These are phyloP conservation scores for Biscogniauxia sp. DNA, from an alignment of 2,329 filamentous ascomycete genomes.

Conservation along the genomic window DNA sequence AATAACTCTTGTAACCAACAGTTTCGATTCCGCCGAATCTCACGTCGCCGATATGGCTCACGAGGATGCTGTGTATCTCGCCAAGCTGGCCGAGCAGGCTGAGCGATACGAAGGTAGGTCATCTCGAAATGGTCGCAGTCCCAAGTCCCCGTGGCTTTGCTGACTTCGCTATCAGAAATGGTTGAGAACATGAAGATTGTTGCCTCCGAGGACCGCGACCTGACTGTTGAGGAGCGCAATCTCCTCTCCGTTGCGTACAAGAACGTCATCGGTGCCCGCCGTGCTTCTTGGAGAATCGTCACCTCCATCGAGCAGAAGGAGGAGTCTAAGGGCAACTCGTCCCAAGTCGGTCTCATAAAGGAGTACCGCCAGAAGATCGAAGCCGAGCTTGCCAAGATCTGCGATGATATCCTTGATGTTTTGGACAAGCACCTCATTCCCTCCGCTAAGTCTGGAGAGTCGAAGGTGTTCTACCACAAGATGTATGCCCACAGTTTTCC, in stretches of 20 bases:
- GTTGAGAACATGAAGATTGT: slow-evolving; percentile 99
- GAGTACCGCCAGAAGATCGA: slow-evolving; percentile 99
- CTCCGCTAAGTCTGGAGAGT: slow-evolving; percentile 92
- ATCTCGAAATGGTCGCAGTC: slow-evolving; percentile 7
- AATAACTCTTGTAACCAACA: slow-evolving; percentile 9
- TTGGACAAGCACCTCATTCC: slow-evolving; percentile 92
- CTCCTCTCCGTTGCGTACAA: slow-evolving; percentile 98
- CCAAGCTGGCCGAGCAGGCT: slow-evolving; percentile 99
- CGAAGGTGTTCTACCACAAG: slow-evolving; percentile 99
- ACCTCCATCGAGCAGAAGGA: slow-evolving; percentile 99
- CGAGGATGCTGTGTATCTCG: slow-evolving; percentile 98
- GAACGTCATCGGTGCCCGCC: slow-evolving; percentile 95
- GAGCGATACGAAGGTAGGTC: slow-evolving; percentile 97
- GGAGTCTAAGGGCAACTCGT: slow-evolving; percentile 96
- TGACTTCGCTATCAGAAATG: slow-evolving; percentile 68
- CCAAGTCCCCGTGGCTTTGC: slow-evolving; percentile 7
- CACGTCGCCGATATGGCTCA: slow-evolving; percentile 80
- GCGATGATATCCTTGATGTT: slow-evolving; percentile 93
- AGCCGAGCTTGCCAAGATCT: slow-evolving; percentile 93
- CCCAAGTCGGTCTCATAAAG: slow-evolving; percentile 88
- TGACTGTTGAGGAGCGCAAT: slow-evolving; percentile 94
- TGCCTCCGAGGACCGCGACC: slow-evolving; percentile 79
- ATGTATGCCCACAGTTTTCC: slow-evolving; percentile 60
- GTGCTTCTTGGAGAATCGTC: slow-evolving; percentile 97
- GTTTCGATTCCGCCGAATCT: slow-evolving; percentile 16